phyloP scores from a whole-genome alignment of 2,329 filamentous ascomycete species.

The Lasiodiplodia hormozganensis region DNA sequence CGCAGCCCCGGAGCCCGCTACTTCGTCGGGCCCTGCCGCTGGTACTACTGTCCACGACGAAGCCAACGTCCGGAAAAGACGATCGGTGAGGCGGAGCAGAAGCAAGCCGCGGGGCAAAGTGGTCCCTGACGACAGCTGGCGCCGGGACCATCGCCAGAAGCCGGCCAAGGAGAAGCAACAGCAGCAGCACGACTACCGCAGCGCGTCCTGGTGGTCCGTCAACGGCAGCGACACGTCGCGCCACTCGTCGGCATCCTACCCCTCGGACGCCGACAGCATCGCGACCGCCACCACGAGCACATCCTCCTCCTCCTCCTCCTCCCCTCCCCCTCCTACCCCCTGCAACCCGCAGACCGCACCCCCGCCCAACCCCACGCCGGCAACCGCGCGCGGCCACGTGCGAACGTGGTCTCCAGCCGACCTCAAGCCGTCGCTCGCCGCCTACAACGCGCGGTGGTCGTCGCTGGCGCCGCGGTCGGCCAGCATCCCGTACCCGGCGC shows the following conservation, averaged over 20 bases:
- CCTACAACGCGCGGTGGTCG: conserved; percentile 14
- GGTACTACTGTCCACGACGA: background rate
- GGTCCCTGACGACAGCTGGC: conserved; percentile 5
- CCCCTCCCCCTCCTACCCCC: background rate
- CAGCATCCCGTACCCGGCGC: conserved; percentile 21
- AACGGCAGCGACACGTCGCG: background rate
- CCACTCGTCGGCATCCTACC: background rate
- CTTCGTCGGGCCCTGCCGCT: too few species aligned
- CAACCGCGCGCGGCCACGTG: background rate
- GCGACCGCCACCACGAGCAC: background rate
- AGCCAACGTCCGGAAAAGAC: background rate
- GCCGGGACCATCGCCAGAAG: background rate
- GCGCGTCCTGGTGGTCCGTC: conserved; percentile 1
- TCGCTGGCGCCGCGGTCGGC: background rate
- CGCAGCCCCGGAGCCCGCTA: too few species aligned
- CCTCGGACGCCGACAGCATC: conserved; percentile 2
- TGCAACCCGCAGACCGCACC: background rate
- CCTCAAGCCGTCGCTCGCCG: background rate
- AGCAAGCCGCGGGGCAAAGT: conserved; percentile 3
- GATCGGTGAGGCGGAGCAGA: background rate
- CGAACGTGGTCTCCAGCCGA: background rate
- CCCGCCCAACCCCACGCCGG: background rate
- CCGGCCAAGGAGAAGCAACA: background rate
- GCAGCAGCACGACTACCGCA: conserved; percentile 3
- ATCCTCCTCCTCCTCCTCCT: background rate